Conservation (phyloP, 73 alveolate genomes). For the Symbiodinium pilosum region DNA sequence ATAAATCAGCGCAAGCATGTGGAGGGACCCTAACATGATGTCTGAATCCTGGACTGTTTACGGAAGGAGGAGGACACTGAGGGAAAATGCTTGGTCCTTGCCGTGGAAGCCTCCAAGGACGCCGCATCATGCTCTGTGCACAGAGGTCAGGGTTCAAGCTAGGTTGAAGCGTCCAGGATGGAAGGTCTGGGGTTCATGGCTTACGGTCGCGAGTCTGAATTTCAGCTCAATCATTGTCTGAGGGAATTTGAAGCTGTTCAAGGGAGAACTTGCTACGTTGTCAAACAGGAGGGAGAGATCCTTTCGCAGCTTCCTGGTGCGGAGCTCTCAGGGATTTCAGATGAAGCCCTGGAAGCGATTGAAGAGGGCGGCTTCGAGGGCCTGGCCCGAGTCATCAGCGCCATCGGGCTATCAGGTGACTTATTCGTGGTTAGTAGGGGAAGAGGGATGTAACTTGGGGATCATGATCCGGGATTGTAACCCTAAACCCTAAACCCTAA, state of each 20-base stretch:
- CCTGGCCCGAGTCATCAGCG: slow-evolving; percentile 58
- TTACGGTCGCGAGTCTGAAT: no score
- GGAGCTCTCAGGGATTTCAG: slow-evolving; percentile 79
- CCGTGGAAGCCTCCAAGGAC: slow-evolving; percentile 59
- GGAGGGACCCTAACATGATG: no score
- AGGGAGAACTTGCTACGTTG: no score
- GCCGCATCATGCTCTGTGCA: no score
- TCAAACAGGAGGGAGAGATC: slow-evolving; percentile 38
- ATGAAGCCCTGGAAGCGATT: slow-evolving; percentile 75
- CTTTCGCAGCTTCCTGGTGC: slow-evolving; percentile 58
- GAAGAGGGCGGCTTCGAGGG: slow-evolving; percentile 35
- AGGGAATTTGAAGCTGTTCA: no score
- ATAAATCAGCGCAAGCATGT: no score
- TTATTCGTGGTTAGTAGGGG: not conserved
- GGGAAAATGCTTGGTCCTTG: slow-evolving; percentile 27
- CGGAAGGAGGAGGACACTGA: not conserved
- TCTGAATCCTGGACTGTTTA: not conserved
- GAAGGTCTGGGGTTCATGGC: no score
- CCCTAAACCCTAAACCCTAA: no score
- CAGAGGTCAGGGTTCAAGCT: no score
- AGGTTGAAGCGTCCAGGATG: no score
- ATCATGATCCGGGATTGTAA: not conserved
- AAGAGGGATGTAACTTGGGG: not conserved
- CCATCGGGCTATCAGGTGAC: slow-evolving; percentile 51
- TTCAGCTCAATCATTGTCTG: no score